Base-by-base conservation (phyloP, 2,329 filamentous ascomycete genomes). In the Emergomyces africanus region DNA sequence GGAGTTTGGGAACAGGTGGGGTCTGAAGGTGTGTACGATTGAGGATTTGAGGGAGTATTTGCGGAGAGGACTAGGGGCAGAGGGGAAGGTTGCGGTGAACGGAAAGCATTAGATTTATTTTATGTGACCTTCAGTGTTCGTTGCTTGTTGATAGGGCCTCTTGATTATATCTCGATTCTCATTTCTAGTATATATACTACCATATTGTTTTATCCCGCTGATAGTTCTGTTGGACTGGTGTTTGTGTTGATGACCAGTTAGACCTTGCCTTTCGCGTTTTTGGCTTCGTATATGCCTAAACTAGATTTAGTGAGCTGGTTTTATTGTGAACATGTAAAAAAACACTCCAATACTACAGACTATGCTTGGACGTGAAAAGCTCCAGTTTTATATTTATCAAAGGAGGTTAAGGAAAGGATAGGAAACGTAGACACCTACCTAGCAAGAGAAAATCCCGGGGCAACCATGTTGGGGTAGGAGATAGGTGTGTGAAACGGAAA, bases 1-100 rank as follows among this genome's bases (percentile, higher is more conserved):
- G 69, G 82, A 79, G 56, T 99, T 99, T 80, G 94, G 90, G 33
- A 84, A 84, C 74, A 85, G 81, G 74, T 97, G 88, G 85, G 90
- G 90, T 4, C 78, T 99, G 66, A 94, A 88, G 78, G 90, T 95
- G 61, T 95, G 91, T 75, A 97, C 94, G 35, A 97, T 99, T 75
- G 90, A 92, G 71, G 90, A 92, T 74, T 74, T 99, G 75, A 86
- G 92, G 33, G 79, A 78, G 60, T 88, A 95, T 71, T 77, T 96
- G 60, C 87, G 94, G 73, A 85, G 84, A 5, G 48, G 5, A 51
- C 1, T 8, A 78, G 85, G 79, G 44, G 86, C 91, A 75, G 85
- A 85, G 12, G 39, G 59, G 20, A 54, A 54, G 53, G 60, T 63
- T 42, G 50, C 57, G 53, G 46, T 66, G 25, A 75, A 75, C 68